Evolutionary conservation across 371 early-diverging fungal genomes (phyloP).

Genomic region (Catenaria anguillulae): DNA sequence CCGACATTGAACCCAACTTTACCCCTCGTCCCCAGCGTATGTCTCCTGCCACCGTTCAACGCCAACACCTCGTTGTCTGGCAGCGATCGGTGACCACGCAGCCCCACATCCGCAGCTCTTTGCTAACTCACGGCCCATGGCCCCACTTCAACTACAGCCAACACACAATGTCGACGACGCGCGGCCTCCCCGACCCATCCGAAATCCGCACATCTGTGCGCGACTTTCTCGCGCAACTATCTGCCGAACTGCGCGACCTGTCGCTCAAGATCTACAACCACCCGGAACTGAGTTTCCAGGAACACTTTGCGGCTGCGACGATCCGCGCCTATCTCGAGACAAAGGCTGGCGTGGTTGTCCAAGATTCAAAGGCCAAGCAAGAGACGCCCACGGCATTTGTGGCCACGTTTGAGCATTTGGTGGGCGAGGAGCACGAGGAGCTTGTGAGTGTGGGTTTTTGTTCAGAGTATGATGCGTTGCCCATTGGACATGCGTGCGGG

Average conservation of each 20-base stretch:
- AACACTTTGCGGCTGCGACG: slow-evolving; percentile 21
- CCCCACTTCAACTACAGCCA: no score
- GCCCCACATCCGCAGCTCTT: no score
- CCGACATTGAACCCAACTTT: no score
- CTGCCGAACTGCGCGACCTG: slow-evolving; percentile 25
- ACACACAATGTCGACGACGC: no score
- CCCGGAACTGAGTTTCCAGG: slow-evolving; percentile 24
- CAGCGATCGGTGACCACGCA: no score
- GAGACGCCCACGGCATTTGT: slow-evolving; percentile 26
- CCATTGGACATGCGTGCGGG: slow-evolving; percentile 49
- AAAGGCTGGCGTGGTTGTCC: slow-evolving; percentile 21
- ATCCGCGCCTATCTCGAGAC: slow-evolving; percentile 21
- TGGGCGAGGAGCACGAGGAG: slow-evolving; percentile 1
- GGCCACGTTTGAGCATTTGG: slow-evolving; percentile 20
- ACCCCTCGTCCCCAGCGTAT: no score
- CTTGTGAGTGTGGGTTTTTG: slow-evolving; percentile 25
- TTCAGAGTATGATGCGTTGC: slow-evolving; percentile 28
- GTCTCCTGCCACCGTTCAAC: no score
- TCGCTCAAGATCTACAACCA: slow-evolving; percentile 23
- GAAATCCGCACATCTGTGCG: not conserved
- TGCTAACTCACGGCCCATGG: no score
- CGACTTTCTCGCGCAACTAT: slow-evolving; percentile 18
- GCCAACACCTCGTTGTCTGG: no score
- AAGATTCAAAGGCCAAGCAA: slow-evolving; percentile 9
- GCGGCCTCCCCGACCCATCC: no score